phyloP scores from a whole-genome alignment of 495 filamentous ascomycete genomes.

The Penicillium mononematosum region DNA sequence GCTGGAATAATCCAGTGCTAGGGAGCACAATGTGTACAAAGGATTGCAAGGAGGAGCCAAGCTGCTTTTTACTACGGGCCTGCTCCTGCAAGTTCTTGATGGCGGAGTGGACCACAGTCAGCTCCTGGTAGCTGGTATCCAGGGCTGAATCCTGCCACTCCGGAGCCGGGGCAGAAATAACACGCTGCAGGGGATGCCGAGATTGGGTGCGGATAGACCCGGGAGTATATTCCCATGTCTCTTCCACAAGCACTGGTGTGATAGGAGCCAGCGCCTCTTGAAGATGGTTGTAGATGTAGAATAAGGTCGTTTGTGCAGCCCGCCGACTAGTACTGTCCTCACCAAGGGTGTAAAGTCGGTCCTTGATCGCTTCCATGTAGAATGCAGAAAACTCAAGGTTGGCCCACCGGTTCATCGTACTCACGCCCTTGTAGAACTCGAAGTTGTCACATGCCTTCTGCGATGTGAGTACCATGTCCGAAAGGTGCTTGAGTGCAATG shows the following conservation, averaged over 20 bases:
- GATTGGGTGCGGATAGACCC: constrained; percentile 54
- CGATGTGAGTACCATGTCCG: constrained; percentile 58
- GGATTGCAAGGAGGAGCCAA: constrained; percentile 74
- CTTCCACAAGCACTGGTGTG: constrained; percentile 80
- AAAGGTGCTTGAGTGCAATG: constrained; percentile 74
- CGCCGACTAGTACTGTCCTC: constrained; percentile 52
- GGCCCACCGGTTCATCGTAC: constrained; percentile 73
- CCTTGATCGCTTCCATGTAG: constrained; percentile 90
- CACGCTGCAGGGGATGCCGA: constrained; percentile 45
- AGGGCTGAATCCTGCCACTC: constrained; percentile 42
- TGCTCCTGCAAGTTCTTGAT: constrained; percentile 71
- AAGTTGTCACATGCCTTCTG: constrained; percentile 62
- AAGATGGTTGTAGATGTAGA: constrained; percentile 66
- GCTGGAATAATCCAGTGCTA: constrained; percentile 40
- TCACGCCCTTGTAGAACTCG: constrained; percentile 79
- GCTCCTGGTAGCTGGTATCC: constrained; percentile 54
- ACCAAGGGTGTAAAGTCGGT: constrained; percentile 79
- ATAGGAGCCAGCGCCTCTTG: constrained; percentile 77
- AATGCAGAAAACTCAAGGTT: constrained; percentile 82
- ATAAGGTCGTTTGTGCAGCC: constrained; percentile 64
- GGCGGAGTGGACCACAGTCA: constrained; percentile 55
- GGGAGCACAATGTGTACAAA: constrained; percentile 54
- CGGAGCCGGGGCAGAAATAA: constrained; percentile 27
- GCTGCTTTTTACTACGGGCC: constrained; percentile 59
- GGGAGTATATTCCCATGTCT: constrained; percentile 79